phyloP scores from a whole-genome alignment of 1,284 basidiomycete genomes.

The Austropuccinia psidii region DNA sequence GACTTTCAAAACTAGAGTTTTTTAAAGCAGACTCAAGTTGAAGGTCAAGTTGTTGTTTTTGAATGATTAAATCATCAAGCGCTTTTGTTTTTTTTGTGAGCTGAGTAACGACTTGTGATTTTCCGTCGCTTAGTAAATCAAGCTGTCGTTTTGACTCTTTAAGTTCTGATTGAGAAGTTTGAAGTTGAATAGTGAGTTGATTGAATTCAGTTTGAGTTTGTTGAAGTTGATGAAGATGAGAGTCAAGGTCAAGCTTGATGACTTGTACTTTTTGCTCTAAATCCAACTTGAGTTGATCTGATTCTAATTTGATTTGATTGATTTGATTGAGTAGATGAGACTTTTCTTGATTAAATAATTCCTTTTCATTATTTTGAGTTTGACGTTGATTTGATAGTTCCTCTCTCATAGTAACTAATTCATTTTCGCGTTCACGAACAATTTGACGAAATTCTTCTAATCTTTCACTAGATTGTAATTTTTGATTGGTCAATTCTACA shows the following conservation, averaged over 20 bases:
- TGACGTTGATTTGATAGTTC: conserved; percentile 17
- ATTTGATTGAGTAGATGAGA: background rate
- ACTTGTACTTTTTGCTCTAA: background rate
- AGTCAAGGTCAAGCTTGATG: background rate
- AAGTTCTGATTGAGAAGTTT: background rate
- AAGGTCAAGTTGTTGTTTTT: background rate
- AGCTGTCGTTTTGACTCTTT: conserved; percentile 12
- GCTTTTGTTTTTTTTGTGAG: background rate
- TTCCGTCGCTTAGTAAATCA: background rate
- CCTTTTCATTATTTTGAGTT: conserved; percentile 7
- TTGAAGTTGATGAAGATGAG: conserved; percentile 16
- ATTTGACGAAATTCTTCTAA: conserved; percentile 22
- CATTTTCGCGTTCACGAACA: conserved; percentile 24
- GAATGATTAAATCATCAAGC: background rate
- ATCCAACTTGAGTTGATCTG: background rate
- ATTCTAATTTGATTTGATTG: background rate
- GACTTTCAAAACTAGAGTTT: background rate
- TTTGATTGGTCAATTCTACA: conserved; percentile 19
- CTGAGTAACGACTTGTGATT: background rate
- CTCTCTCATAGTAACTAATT: conserved; percentile 3
- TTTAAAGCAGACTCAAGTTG: conserved; percentile 17
- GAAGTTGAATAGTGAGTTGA: conserved; percentile 3
- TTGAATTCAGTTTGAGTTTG: background rate
- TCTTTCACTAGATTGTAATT: conserved; percentile 20
- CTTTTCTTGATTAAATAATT: conserved; percentile 1